Conservation (phyloP, 2,329 filamentous ascomycete genomes). For the Parafenestella ontariensis region DNA sequence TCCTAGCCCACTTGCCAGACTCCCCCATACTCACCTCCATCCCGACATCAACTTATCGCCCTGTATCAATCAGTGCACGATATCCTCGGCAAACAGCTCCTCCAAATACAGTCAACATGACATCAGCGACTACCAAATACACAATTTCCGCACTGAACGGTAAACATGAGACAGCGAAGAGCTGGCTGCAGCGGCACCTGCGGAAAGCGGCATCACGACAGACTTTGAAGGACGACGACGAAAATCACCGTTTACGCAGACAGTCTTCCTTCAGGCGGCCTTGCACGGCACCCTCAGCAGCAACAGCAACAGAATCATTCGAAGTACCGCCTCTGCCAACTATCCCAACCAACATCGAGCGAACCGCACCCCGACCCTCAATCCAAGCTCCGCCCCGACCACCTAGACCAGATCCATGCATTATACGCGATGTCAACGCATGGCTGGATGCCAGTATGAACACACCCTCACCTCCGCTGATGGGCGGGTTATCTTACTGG, state of each 20-base stretch:
- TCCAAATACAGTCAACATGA: conserved; percentile 24
- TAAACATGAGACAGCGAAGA: conserved; percentile 28
- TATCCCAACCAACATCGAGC: conserved; percentile 14
- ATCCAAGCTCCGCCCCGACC: conserved; percentile 27
- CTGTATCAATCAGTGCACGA: conserved; percentile 21
- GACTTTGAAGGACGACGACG: neutral
- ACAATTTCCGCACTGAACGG: conserved; percentile 10
- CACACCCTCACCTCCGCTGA: conserved; percentile 36
- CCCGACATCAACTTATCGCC: conserved; percentile 14
- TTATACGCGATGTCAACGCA: conserved; percentile 38
- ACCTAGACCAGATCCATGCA: conserved; percentile 32
- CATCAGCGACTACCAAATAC: conserved; percentile 24
- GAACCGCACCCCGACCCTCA: conserved; percentile 10
- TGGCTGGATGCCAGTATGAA: conserved; percentile 42
- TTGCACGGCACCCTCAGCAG: conserved; percentile 33
- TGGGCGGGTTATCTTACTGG: conserved; percentile 46
- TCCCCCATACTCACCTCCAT: neutral
- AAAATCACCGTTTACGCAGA: conserved; percentile 4
- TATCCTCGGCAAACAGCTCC: conserved; percentile 19
- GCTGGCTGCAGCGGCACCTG: conserved; percentile 37
- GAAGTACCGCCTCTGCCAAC: conserved; percentile 4
- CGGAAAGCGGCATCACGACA: conserved; percentile 28
- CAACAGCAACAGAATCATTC: neutral
- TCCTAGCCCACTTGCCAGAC: neutral
- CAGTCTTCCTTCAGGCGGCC: conserved; percentile 25